These are phyloP conservation scores for Friedmanniomyces endolithicus DNA, from an alignment of 495 filamentous ascomycete species.

Conservation along the genomic window DNA sequence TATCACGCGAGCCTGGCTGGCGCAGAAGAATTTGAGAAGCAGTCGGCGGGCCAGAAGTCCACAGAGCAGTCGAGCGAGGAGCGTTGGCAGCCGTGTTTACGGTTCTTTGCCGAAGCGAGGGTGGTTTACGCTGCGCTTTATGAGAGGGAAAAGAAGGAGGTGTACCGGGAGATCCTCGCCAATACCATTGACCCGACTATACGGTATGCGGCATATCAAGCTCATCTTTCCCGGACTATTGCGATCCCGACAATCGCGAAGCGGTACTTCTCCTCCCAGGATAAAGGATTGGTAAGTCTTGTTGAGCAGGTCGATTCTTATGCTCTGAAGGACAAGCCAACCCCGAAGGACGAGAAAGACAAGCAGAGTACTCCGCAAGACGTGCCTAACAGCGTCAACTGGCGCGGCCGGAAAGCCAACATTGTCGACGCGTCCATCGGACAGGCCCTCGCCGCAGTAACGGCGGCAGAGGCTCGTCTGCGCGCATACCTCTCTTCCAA, in stretches of 20 bases:
- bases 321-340: conserved; percentile 51
- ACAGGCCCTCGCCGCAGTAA: conserved; percentile 46
- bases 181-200: conserved; percentile 86
- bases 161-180: conserved; percentile 72
- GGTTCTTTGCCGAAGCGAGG: conserved; percentile 58
- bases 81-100: conserved; percentile 68
- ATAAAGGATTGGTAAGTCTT: conserved; percentile 47
- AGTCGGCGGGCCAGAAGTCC: conserved; percentile 28
- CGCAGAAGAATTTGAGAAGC: conserved; percentile 69
- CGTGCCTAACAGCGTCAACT: conserved; percentile 65
- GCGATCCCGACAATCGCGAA: conserved; percentile 66
- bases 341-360: conserved; percentile 37
- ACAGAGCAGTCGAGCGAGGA: conserved; percentile 18
- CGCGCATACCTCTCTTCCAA: conserved; percentile 51
- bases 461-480: conserved; percentile 41
- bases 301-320: conserved; percentile 63
- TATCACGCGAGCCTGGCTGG: conserved; percentile 67
- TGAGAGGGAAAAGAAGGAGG: conserved; percentile 51
- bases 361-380: conserved; percentile 42
- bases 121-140: conserved; percentile 72
- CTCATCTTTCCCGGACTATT: conserved; percentile 69
- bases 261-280: conserved; percentile 54
- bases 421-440: conserved; percentile 92
- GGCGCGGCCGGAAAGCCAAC: conserved; percentile 76
- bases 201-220: conserved; percentile 84